Evolutionary conservation across 805 yeast species (phyloP).

Genomic region (Saturnispora dispora): DNA sequence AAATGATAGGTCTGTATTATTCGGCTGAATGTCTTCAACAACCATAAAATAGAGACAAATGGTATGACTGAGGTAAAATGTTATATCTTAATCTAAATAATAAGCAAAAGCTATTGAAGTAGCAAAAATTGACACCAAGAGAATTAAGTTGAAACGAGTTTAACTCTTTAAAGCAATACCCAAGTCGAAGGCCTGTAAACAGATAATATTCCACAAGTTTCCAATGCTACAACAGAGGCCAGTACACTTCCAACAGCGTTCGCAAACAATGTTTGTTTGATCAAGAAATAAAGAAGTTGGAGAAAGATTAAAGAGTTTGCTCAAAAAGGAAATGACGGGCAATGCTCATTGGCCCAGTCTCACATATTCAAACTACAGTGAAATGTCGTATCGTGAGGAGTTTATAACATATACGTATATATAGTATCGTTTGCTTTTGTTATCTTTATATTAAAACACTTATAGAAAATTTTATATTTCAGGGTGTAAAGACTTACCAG

Average conservation of each 20-base stretch:
- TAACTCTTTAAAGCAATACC: neutral
- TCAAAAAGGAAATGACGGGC: neutral
- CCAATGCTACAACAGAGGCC: neutral
- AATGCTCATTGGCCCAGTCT: neutral
- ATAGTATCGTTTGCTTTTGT: neutral
- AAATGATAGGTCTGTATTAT: neutral
- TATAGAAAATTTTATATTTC: constrained; percentile 2
- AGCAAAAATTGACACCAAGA: neutral
- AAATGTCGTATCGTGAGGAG: too few species aligned
- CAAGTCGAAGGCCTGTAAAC: too few species aligned
- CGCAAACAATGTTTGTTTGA: neutral
- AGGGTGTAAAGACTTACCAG: constrained; percentile 22
- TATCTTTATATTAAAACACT: constrained; percentile 9
- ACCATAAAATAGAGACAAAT: neutral
- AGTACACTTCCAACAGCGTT: neutral
- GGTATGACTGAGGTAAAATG: neutral
- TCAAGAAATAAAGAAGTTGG: neutral
- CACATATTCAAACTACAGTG: neutral
- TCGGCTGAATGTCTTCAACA: neutral
- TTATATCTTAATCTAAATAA: neutral
- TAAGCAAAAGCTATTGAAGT: neutral
- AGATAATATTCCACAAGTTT: neutral
- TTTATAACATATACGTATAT: neutral
- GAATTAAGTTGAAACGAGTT: neutral
- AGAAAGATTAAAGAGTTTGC: neutral